Percentiles rank a stretch among this genome's conserved stretches.
phyloP scores from a whole-genome alignment of 179 eudicot genomes.

The Drosera spatulata region DNA sequence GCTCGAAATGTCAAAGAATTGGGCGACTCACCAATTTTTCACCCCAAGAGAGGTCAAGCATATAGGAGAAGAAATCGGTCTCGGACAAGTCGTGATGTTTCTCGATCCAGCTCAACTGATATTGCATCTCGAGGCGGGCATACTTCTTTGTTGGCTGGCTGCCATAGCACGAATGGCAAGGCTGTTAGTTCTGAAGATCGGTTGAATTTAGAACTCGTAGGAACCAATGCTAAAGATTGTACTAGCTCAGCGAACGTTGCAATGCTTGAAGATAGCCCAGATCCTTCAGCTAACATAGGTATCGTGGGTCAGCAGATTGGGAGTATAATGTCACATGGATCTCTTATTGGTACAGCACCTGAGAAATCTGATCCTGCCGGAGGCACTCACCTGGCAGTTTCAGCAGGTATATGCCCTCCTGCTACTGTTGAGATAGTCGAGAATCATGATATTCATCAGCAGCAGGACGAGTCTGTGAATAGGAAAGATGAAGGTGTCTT shows the following conservation, averaged over 20 bases:
- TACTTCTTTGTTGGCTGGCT: conserved; percentile 34
- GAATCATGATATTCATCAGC: conserved; percentile 22
- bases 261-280: conserved; percentile 20
- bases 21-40: conserved; percentile 58
- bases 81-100: conserved; percentile 65
- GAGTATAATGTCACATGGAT: conserved; percentile 16
- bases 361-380: conserved; percentile 19
- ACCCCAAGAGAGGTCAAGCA: conserved; percentile 62
- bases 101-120: conserved; percentile 56
- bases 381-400: conserved; percentile 23
- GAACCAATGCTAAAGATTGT: conserved; percentile 22
- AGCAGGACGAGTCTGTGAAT: conserved; percentile 31
- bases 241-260: conserved; percentile 17
- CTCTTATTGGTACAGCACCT: conserved; percentile 21
- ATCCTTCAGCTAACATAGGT: conserved; percentile 19
- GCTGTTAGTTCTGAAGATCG: conserved; percentile 26
- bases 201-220: conserved; percentile 39
- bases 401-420: conserved; percentile 29
- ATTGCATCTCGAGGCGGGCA: conserved; percentile 37
- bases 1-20: conserved; percentile 41
- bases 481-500: conserved; percentile 17
- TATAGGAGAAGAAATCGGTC: conserved; percentile 79
- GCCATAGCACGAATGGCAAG: conserved; percentile 25
- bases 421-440: conserved; percentile 23
- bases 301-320: conserved; percentile 24